phyloP scores from a whole-genome alignment of 306 rosid genomes.

The Acmispon strigosus region DNA sequence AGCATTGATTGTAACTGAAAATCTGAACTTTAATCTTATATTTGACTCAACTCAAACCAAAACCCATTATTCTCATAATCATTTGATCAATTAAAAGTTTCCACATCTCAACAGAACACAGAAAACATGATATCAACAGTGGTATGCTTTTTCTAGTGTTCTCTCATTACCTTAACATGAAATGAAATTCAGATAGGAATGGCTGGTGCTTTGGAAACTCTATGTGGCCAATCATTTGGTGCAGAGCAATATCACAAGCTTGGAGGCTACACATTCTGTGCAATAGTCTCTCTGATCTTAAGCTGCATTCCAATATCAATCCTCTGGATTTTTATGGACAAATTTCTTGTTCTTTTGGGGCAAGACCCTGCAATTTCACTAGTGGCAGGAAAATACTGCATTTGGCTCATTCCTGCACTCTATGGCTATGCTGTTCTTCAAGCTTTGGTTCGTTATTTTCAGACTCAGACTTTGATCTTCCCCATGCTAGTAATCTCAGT shows the following conservation, averaged over 20 bases:
- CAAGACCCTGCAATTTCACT: conserved; percentile 48
- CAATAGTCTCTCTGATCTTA: conserved; percentile 33
- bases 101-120: too few relatives aligned
- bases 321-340: conserved; percentile 52
- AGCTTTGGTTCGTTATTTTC: conserved; percentile 44
- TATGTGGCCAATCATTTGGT: conserved; percentile 59
- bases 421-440: conserved; percentile 48
- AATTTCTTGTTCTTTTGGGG: conserved; percentile 33
- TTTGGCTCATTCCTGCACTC: conserved; percentile 46
- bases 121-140: too few relatives aligned
- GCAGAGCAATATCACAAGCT: conserved; percentile 42
- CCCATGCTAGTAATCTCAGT: conserved; percentile 49
- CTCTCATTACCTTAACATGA: too few relatives aligned
- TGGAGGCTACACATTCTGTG: conserved; percentile 44
- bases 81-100: too few relatives aligned
- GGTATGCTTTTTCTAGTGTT: too few relatives aligned
- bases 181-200: conserved; percentile 59
- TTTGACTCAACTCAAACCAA: too few relatives aligned
- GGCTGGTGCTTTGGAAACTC: conserved; percentile 65
- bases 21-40: too few relatives aligned
- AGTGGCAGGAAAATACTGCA: conserved; percentile 34
- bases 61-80: too few relatives aligned
- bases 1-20: too few relatives aligned
- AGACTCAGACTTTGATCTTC: conserved; percentile 43
- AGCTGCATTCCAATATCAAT: conserved; percentile 51